Evolutionary conservation across 129 eudicot genomes (phyloP), one percentile per base, ranked within the genome.

Genomic region (Flaveria ramosissima): DNA sequence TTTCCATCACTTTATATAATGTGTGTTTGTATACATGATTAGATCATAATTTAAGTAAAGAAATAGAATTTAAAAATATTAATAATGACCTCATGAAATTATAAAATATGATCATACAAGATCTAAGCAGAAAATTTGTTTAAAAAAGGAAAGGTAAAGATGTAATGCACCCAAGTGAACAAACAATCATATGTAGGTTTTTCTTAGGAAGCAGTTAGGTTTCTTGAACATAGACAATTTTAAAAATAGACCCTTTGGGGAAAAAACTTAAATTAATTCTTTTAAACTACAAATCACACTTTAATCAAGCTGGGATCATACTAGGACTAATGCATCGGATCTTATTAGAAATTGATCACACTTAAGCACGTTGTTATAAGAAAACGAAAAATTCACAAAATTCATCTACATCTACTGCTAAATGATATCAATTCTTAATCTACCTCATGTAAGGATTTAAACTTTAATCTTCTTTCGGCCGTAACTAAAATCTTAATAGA

Each of bases 131-230:
- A 64, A 47, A 43, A 8, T 11, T 32, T 50, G 20, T 79, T 47
- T 4, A 2, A 48, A 39, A 60, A 78, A 2, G 41, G 68, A 42
- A 42, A 68, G 32, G 14, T 24, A 26, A 68, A 57, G 69, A 55
- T 69, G 62, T n/a, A 70, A 23, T 26, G 50, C 47, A 69, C 50
- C 48, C 60, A 57, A 6, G n/a, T 57, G 61, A 42, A 20, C 15
- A 66, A 50, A 17, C 30, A 16, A 50, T 43, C 16, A 56, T 30
- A 50, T 67, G 55, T 53, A 67, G 74, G 74, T 52, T 52, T 67
- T 43, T 63, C 53, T 36, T 39, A 77, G 63, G 74, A 52, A 67
- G 67, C 45, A 77, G 32, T 68, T 68, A 77, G 74, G 81, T 67
- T 53, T 67, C 21, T 64, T 50, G 69, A 53, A 21, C 23, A 6